Evolutionary conservation across 441 rosid genomes (phyloP), one percentile per base, ranked within the genome.

Genomic region (Pelargonium australe): DNA sequence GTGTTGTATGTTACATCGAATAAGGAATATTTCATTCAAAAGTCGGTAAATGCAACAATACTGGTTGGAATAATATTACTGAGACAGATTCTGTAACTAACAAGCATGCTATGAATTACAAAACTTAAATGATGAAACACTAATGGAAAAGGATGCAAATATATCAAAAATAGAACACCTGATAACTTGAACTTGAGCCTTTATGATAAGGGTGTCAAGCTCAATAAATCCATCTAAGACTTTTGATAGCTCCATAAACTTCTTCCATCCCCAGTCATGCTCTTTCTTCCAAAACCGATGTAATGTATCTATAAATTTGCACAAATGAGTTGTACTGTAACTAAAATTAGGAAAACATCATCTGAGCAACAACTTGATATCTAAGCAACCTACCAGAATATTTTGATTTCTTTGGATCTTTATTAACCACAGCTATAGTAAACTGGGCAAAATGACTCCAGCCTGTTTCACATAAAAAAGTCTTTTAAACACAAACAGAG

Each of bases 391-490:
- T 53, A 95, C 99, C 99, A 67, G 99, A 95, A 80, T 73, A 85
- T 81, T 95, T 95, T 7, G 98, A 83, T 77, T 92, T 95, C 77
- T 86, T 90, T 12, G 88, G 72, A 80, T 92, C 95, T 81, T 85
- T 90, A 80, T 89, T 89, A 68, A 90, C 95, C 75, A 95, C 97
- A 76, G 98, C 97, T 67, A 95, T 95, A 20, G 99, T 92, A 69
- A 95, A 95, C 83, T 95, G 99, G 41, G 99, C 99, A 77, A 95
- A 95, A 83, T 95, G 99, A 84, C 97, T 89, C 99, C 99, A 95
- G 53, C 99, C 99, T 95, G 81, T 25, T 25, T 25, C 31, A 25
- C 23, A 25, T 1, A 25, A 25, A 25, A 25, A 25, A 25, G 31
- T 25, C 31, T 25, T 25, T 25, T 25, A 25, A 66, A 66, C 31